phyloP scores from a whole-genome alignment of 2,329 filamentous ascomycete species.

The Aureobasidium lini region DNA sequence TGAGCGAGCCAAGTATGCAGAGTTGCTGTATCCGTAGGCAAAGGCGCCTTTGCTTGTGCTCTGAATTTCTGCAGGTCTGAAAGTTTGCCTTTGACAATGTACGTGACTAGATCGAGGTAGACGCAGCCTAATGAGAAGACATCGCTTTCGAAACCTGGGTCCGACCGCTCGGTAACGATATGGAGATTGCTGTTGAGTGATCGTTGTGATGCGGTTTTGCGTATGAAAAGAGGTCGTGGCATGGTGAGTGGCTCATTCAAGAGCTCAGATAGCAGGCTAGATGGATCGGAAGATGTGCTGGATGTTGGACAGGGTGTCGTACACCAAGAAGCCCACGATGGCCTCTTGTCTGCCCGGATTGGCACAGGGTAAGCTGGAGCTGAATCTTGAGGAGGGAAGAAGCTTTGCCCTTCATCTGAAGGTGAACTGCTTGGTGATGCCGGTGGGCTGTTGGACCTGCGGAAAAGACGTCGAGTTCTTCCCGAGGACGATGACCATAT shows the following conservation, averaged over 20 bases:
- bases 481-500: conserved; percentile 3
- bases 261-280: not conserved
- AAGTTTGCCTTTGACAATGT: conserved; percentile 60
- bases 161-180: not conserved
- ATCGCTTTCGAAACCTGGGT: conserved; percentile 45
- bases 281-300: not conserved
- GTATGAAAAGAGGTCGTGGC: conserved; percentile 1
- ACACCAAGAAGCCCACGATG: conserved; percentile 2
- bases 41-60: conserved; percentile 43
- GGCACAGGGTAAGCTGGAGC: not conserved
- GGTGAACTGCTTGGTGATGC: not conserved
- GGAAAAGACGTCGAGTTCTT: conserved; percentile 8
- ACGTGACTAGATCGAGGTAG: conserved; percentile 63
- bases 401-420: not conserved
- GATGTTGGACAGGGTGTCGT: not conserved
- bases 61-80: conserved; percentile 61
- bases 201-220: not conserved
- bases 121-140: conserved; percentile 68
- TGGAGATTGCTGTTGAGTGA: not conserved
- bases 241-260: not conserved
- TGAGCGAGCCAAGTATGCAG: conserved; percentile 8
- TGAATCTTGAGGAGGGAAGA: not conserved
- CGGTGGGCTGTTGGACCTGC: not conserved
- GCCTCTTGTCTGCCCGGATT: not conserved
- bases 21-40: conserved; percentile 14